Conservation (phyloP, 164 flowering plant species). For the Stephania yunnanensis region DNA sequence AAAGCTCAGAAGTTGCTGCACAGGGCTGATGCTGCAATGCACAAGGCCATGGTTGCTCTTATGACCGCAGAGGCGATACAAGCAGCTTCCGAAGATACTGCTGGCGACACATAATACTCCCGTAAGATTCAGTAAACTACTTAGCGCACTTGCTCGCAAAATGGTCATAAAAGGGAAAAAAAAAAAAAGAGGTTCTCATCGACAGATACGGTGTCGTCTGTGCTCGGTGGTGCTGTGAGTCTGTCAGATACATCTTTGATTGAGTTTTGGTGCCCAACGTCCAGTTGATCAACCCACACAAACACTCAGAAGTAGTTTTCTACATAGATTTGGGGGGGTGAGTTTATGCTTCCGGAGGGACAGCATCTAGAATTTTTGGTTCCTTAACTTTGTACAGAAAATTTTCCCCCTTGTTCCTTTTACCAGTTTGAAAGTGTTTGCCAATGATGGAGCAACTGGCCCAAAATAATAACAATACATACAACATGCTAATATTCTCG, state of each 20-base stretch:
- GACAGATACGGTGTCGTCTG: neutral
- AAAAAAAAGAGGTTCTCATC: neutral
- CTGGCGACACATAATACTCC: conserved; percentile 29
- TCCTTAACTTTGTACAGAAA: conserved; percentile 48
- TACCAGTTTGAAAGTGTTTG: conserved; percentile 23
- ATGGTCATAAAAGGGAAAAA: no score
- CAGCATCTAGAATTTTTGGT: conserved; percentile 43
- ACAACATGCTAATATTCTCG: conserved; percentile 17
- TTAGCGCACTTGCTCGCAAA: neutral
- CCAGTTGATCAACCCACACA: conserved; percentile 11
- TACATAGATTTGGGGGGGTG: conserved; percentile 18
- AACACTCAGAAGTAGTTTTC: conserved; percentile 19
- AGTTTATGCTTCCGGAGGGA: conserved; percentile 22
- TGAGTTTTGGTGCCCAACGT: conserved; percentile 17
- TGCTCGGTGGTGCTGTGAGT: neutral
- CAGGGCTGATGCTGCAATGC: conserved; percentile 79
- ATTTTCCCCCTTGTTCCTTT: conserved; percentile 14
- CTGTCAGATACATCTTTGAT: conserved; percentile 1
- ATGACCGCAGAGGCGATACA: conserved; percentile 82
- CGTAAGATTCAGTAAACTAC: neutral
- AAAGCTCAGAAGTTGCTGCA: conserved; percentile 67
- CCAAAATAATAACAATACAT: conserved; percentile 33
- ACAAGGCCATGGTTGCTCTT: conserved; percentile 81
- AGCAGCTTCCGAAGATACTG: conserved; percentile 37
- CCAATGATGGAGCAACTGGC: conserved; percentile 28